phyloP scores from a whole-genome alignment of 2,329 filamentous ascomycete genomes.

The Phoma sp. region DNA sequence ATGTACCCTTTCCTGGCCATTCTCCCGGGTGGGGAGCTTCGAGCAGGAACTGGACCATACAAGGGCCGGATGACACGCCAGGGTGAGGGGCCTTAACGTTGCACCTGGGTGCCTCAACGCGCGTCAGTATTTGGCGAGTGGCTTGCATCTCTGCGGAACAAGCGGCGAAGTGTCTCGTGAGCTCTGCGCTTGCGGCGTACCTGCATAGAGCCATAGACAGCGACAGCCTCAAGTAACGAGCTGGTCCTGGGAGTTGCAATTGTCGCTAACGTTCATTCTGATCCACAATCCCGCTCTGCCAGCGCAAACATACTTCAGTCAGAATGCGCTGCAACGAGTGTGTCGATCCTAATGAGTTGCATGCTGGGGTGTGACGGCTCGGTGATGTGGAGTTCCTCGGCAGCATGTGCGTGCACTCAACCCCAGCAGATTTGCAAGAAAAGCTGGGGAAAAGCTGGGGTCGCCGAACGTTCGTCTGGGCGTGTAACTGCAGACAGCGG shows the following conservation, averaged over 20 bases:
- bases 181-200: conserved; percentile 2
- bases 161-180: not conserved
- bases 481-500: not conserved
- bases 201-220: not conserved
- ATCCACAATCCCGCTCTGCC: not conserved
- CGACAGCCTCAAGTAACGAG: not conserved
- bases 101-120: conserved; percentile 7
- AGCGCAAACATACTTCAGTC: not conserved
- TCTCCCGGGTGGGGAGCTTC: conserved; percentile 22
- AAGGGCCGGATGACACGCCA: conserved; percentile 19
- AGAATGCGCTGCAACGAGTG: conserved; percentile 14
- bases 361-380: conserved; percentile 22
- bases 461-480: not conserved
- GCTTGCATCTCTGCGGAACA: not conserved
- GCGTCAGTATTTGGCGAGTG: not conserved
- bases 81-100: conserved; percentile 21
- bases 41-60: conserved; percentile 24
- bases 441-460: conserved; percentile 13
- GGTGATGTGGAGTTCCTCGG: conserved; percentile 30
- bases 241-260: not conserved
- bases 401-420: conserved; percentile 30
- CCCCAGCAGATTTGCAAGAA: not conserved
- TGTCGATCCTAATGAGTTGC: conserved; percentile 12
- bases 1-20: conserved; percentile 29
- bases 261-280: not conserved